Percentiles rank a stretch among this genome's conserved stretches.
These are phyloP conservation scores for Penicillium sclerotiorum DNA, from an alignment of 2,329 filamentous ascomycete species.

Conservation along the genomic window DNA sequence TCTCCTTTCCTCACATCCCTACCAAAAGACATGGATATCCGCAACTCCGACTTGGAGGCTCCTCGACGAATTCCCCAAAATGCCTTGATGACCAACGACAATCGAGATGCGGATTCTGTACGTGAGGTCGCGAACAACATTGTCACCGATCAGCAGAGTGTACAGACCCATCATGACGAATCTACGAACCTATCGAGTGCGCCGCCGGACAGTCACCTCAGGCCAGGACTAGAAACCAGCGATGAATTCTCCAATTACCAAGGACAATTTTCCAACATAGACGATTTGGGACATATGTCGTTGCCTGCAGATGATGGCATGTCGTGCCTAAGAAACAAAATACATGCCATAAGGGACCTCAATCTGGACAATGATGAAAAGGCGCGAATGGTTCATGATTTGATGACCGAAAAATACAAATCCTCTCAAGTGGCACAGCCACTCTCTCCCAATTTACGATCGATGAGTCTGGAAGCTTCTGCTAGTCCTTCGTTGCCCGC, in stretches of 20 bases:
- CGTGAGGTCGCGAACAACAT: background rate
- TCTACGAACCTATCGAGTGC: background rate
- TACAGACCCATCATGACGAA: conserved; percentile 2
- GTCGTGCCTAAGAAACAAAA: conserved; percentile 65
- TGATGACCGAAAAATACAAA: conserved; percentile 70
- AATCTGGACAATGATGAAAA: conserved; percentile 65
- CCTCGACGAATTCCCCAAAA: conserved; percentile 13
- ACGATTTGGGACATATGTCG: conserved; percentile 24
- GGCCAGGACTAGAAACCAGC: background rate
- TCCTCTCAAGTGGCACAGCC: conserved; percentile 42
- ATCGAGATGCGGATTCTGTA: background rate
- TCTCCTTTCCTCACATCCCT: conserved; percentile 23
- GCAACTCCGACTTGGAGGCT: conserved; percentile 17
- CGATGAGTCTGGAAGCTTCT: conserved; percentile 29
- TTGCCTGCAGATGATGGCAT: conserved; percentile 81
- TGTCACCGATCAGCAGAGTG: background rate
- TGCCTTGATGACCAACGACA: conserved; percentile 2
- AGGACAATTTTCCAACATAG: conserved; percentile 11
- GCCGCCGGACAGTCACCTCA: background rate
- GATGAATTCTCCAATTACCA: background rate
- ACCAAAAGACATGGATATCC: conserved; percentile 29
- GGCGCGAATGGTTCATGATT: conserved; percentile 69
- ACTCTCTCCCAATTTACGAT: conserved; percentile 29
- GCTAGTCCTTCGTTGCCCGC: conserved; percentile 33
- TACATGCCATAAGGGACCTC: conserved; percentile 68